Evolutionary conservation across 225 moss, liverwort and hornwort species (phyloP).

Genomic region (Bryoerythrophyllum caledonicum): DNA sequence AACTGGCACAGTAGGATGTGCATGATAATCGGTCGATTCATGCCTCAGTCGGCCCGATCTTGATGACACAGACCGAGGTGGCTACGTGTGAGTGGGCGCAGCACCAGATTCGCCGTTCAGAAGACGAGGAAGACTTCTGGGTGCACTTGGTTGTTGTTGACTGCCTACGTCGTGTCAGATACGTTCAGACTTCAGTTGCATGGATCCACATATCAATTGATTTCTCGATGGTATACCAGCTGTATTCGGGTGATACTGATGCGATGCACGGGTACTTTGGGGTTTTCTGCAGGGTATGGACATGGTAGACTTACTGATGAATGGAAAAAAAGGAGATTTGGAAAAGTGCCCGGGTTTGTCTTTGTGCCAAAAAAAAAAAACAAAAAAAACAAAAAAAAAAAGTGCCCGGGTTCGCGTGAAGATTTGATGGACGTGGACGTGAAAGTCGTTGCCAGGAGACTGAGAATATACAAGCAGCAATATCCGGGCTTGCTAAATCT

Average conservation of each 20-base stretch:
- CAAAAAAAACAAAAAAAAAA: too few species aligned
- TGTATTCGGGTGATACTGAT: not conserved
- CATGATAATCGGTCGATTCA: not conserved
- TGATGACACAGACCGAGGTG: not conserved
- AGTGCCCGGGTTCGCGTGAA: too few species aligned
- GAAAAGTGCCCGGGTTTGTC: too few species aligned
- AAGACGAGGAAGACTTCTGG: not conserved
- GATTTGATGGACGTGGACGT: too few species aligned
- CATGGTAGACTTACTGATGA: too few species aligned
- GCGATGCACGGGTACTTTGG: not conserved
- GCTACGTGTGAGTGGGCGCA: not conserved
- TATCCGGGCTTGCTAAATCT: too few species aligned
- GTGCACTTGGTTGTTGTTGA: not conserved
- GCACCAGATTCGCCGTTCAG: not conserved
- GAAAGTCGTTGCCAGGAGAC: too few species aligned
- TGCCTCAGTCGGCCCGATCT: not conserved
- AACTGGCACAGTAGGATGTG: too few species aligned
- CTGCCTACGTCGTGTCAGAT: not conserved
- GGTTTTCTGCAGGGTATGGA: not conserved
- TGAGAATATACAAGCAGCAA: too few species aligned
- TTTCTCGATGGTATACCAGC: not conserved
- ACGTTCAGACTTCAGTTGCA: not conserved
- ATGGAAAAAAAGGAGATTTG: too few species aligned
- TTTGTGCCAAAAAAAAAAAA: too few species aligned
- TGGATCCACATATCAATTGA: not conserved